Evolutionary conservation across 2,329 filamentous ascomycete genomes (phyloP).

Genomic region (Pseudogymnoascus verrucosus): DNA sequence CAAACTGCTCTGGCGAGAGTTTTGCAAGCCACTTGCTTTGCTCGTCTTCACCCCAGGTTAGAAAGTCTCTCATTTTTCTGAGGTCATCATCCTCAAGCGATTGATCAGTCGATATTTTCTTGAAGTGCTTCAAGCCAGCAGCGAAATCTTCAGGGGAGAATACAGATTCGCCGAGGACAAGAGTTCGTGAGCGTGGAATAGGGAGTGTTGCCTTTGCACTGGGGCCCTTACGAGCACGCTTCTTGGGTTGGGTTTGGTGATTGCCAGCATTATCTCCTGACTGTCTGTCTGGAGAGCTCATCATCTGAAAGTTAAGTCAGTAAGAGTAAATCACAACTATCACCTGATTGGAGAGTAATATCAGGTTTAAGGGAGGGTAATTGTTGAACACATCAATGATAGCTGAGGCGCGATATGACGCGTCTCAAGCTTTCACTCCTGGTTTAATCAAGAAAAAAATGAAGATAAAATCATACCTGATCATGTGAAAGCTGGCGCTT

Average conservation of each 20-base stretch:
- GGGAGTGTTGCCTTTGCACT: background rate
- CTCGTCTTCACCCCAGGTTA: background rate
- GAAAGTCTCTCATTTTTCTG: background rate
- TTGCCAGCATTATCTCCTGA: background rate
- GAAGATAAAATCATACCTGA: background rate
- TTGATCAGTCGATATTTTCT: background rate
- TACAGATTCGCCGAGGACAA: background rate
- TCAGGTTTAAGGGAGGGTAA: too few relatives aligned
- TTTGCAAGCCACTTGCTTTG: conserved; percentile 1
- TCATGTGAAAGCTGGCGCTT: background rate
- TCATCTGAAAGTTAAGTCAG: background rate
- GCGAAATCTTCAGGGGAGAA: background rate
- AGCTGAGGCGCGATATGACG: background rate
- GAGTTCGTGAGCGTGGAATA: background rate
- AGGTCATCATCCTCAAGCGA: background rate
- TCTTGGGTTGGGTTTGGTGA: background rate
- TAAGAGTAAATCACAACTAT: too few relatives aligned
- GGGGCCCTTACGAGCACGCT: background rate
- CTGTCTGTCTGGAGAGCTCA: background rate
- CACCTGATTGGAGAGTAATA: too few relatives aligned
- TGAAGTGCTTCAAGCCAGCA: background rate
- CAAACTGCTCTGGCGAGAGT: background rate
- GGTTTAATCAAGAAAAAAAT: background rate
- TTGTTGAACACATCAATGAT: background rate
- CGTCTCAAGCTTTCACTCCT: background rate